Conservation (phyloP, 768 basidiomycete species). For the Pleurotus giganteus region DNA sequence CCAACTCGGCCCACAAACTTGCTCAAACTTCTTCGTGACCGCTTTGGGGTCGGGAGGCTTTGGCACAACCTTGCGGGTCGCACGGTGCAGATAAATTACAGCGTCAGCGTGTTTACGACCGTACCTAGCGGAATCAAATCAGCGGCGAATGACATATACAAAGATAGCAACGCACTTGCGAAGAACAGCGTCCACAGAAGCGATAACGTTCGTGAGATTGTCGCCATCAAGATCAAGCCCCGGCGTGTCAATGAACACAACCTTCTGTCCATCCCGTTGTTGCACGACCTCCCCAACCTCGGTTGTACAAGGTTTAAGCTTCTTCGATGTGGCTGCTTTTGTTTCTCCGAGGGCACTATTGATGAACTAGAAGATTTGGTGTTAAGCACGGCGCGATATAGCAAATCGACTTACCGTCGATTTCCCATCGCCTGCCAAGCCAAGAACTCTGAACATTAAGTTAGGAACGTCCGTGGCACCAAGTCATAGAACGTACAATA, state of each 20-base stretch:
- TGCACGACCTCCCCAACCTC: not conserved
- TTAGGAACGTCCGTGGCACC: not conserved
- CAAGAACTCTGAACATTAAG: not conserved
- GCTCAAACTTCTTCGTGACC: not conserved
- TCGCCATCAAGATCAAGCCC: not conserved
- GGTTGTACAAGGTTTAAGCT: not conserved
- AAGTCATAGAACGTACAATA: not conserved
- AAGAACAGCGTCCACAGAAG: not conserved
- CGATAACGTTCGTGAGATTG: not conserved
- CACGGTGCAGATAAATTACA: not conserved
- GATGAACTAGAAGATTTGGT: not conserved
- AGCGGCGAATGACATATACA: not conserved
- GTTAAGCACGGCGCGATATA: not conserved
- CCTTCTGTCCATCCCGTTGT: not conserved
- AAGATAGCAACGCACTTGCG: not conserved
- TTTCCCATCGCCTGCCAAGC: not conserved
- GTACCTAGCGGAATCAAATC: not conserved
- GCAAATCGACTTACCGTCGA: not conserved
- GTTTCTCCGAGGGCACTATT: too few species aligned
- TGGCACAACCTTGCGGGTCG: not conserved
- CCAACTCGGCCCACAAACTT: not conserved
- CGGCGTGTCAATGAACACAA: constrained; percentile 3
- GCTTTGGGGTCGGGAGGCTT: not conserved
- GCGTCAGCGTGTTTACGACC: not conserved
- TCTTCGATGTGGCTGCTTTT: not conserved